phyloP scores from a whole-genome alignment of 352 stramenopile genomes.

The Elongisporangium prolatum region DNA sequence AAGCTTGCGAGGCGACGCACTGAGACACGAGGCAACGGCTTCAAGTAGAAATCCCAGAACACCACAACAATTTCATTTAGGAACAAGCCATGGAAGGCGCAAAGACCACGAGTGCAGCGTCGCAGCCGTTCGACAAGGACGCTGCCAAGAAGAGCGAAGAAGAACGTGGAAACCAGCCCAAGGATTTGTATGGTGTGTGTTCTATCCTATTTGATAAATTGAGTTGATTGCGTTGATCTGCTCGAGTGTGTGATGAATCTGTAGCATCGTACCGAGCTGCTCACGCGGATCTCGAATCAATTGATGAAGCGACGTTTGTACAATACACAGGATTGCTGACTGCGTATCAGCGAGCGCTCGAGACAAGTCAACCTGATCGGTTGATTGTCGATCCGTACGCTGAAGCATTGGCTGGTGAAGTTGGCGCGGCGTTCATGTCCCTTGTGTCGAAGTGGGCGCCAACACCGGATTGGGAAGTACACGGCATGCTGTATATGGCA shows the following conservation, averaged over 20 bases:
- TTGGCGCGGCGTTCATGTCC: conserved; percentile 10
- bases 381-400: conserved; percentile 44
- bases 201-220: neutral
- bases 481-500: conserved; percentile 26
- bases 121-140: neutral
- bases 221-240: neutral
- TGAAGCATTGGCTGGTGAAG: conserved; percentile 30
- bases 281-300: neutral
- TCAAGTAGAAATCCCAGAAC: neutral
- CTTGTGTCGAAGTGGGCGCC: conserved; percentile 17
- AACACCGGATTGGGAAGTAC: neutral
- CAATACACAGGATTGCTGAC: conserved; percentile 42
- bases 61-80: neutral
- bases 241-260: neutral
- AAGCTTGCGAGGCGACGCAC: neutral
- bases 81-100: neutral
- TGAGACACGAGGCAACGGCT: neutral
- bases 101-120: neutral
- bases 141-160: neutral
- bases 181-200: neutral
- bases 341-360: conserved; percentile 30
- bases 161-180: neutral
- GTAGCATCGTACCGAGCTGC: neutral
- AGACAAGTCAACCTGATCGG: conserved; percentile 24
- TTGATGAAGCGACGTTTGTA: conserved; percentile 10